phyloP scores from a whole-genome alignment of 2,329 filamentous ascomycete genomes.

The Pyrenochaeta sp. region DNA sequence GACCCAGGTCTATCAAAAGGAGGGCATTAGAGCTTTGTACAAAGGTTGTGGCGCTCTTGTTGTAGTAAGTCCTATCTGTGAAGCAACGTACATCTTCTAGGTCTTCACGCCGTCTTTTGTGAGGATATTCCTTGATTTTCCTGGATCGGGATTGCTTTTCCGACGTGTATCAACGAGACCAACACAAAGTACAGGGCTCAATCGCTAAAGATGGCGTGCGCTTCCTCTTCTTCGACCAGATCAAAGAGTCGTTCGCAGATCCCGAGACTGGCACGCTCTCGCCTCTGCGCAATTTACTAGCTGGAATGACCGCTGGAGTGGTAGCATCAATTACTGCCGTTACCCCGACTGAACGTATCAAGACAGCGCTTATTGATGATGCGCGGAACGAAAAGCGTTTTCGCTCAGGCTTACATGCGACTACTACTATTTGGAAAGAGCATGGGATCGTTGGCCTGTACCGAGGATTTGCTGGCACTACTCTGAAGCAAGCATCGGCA shows the following conservation, averaged over 20 bases:
- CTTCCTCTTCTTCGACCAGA: slow-evolving; percentile 72
- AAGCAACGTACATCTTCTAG: background rate
- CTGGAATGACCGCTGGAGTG: slow-evolving; percentile 70
- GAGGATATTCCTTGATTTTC: slow-evolving; percentile 4
- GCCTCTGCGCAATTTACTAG: slow-evolving; percentile 65
- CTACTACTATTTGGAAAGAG: slow-evolving; percentile 58
- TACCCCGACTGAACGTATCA: slow-evolving; percentile 73
- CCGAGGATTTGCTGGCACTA: slow-evolving; percentile 67
- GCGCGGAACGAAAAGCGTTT: slow-evolving; percentile 61
- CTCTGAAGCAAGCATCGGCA: slow-evolving; percentile 68
- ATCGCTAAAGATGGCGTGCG: slow-evolving; percentile 72
- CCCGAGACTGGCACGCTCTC: slow-evolving; percentile 65
- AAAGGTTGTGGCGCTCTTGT: slow-evolving; percentile 70
- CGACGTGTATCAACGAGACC: slow-evolving; percentile 4
- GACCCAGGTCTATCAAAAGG: slow-evolving; percentile 61
- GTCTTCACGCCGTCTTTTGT: background rate
- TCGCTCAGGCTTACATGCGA: slow-evolving; percentile 60
- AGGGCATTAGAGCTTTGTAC: slow-evolving; percentile 68
- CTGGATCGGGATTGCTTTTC: slow-evolving; percentile 9
- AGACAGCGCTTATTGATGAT: slow-evolving; percentile 73
- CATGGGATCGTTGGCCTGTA: slow-evolving; percentile 66
- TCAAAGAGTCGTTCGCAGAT: slow-evolving; percentile 67
- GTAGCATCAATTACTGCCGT: slow-evolving; percentile 71
- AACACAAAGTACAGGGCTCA: slow-evolving; percentile 55
- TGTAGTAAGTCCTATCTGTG: slow-evolving; percentile 47